Evolutionary conservation across 2,329 filamentous ascomycete genomes (phyloP).

Genomic region (Colletotrichum lentis): DNA sequence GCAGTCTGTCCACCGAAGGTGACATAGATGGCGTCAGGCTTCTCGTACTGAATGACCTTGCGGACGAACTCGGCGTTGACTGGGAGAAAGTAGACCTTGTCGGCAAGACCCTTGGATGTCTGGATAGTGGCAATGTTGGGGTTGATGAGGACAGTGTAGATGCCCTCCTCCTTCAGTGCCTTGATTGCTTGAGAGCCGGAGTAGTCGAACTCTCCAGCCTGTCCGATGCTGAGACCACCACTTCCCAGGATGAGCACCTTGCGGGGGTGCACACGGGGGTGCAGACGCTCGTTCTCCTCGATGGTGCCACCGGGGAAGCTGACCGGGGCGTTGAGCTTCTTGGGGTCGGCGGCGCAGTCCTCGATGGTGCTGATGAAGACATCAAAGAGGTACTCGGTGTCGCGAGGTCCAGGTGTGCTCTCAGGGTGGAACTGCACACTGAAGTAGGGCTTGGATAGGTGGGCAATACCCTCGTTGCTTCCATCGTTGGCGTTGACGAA

Average conservation of each 20-base stretch:
- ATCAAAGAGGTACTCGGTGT: constrained; percentile 97
- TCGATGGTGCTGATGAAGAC: constrained; percentile 90
- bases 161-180: constrained; percentile 95
- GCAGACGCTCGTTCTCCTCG: constrained; percentile 77
- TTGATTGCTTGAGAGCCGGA: constrained; percentile 99
- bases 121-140: constrained; percentile 99
- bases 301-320: constrained; percentile 85
- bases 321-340: constrained; percentile 76
- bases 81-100: constrained; percentile 98
- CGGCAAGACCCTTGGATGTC: constrained; percentile 95
- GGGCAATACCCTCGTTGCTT: constrained; percentile 97
- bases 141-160: constrained; percentile 98
- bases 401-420: constrained; percentile 91
- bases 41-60: constrained; percentile 95
- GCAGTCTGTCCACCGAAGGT: constrained; percentile 98
- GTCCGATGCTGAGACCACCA: constrained; percentile 95
- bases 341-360: constrained; percentile 72
- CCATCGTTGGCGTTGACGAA: constrained; percentile 99
- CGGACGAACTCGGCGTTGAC: constrained; percentile 97
- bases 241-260: constrained; percentile 95
- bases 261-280: constrained; percentile 85
- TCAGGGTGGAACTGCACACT: constrained; percentile 99
- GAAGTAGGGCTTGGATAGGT: constrained; percentile 87
- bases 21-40: constrained; percentile 94
- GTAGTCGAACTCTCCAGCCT: constrained; percentile 98